phyloP scores from a whole-genome alignment of 192 early-diverging fungal genomes.

The Radiomyces spectabilis region DNA sequence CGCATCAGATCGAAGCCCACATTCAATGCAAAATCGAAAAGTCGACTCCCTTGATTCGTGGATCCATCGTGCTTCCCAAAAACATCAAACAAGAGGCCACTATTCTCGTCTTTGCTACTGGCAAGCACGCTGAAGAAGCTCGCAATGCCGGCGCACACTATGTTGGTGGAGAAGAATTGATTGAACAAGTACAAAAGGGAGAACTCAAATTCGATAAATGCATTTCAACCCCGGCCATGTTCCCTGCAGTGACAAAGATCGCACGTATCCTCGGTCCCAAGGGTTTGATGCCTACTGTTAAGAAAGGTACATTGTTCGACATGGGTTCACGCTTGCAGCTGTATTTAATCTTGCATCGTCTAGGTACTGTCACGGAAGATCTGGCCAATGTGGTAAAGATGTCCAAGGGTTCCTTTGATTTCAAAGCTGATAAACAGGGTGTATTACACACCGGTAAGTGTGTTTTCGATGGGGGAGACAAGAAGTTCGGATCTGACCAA shows the following conservation, averaged over 20 bases:
- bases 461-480: too few species aligned
- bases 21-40: slow-evolving; percentile 69
- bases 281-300: slow-evolving; percentile 91
- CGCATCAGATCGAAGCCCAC: slow-evolving; percentile 58
- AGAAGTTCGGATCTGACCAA: neutral
- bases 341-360: too few species aligned
- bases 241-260: slow-evolving; percentile 81
- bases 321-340: too few species aligned
- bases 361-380: slow-evolving; percentile 71
- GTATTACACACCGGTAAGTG: slow-evolving; percentile 57
- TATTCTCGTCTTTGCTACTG: slow-evolving; percentile 86
- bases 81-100: slow-evolving; percentile 49
- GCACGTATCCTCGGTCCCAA: slow-evolving; percentile 88
- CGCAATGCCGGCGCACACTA: slow-evolving; percentile 68
- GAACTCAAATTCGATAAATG: slow-evolving; percentile 76
- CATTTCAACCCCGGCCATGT: slow-evolving; percentile 83
- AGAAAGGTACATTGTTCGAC: slow-evolving; percentile 66
- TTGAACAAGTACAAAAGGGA: slow-evolving; percentile 54
- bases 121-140: slow-evolving; percentile 76
- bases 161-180: slow-evolving; percentile 85
- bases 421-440: slow-evolving; percentile 64
- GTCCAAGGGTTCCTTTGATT: slow-evolving; percentile 65
- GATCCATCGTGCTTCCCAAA: slow-evolving; percentile 66
- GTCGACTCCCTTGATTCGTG: slow-evolving; percentile 73
- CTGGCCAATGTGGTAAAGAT: slow-evolving; percentile 54